phyloP scores from a whole-genome alignment of 768 basidiomycete genomes.

The Pholiota microspora region DNA sequence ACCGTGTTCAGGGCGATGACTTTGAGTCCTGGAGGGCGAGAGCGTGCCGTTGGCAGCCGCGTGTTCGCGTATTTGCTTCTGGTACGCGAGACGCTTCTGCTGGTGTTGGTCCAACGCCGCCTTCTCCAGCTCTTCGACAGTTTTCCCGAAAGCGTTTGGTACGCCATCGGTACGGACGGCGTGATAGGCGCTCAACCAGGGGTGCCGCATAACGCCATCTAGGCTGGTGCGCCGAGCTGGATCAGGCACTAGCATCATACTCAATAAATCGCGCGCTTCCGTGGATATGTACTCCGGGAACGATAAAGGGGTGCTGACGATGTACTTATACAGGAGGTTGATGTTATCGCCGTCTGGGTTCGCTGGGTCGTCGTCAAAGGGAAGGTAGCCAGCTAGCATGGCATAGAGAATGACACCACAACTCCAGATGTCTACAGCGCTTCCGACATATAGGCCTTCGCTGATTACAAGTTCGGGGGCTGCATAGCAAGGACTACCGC shows the following conservation, averaged over 20 bases:
- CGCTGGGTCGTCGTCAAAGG: constrained; percentile 97
- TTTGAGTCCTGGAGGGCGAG: constrained; percentile 44
- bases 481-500: constrained; percentile 97
- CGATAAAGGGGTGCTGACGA: constrained; percentile 95
- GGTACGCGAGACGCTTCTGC: constrained; percentile 24
- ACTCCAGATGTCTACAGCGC: constrained; percentile 97
- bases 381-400: constrained; percentile 97
- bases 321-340: constrained; percentile 97
- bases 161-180: constrained; percentile 48
- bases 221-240: constrained; percentile 79
- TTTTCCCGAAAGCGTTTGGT: constrained; percentile 21
- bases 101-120: constrained; percentile 26
- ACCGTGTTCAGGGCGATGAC: constrained; percentile 51
- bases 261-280: constrained; percentile 79
- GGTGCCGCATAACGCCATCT: constrained; percentile 78
- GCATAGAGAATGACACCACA: constrained; percentile 96
- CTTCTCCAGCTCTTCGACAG: constrained; percentile 23
- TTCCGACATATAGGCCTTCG: constrained; percentile 95
- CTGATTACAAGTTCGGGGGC: constrained; percentile 98
- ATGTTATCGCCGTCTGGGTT: constrained; percentile 99
- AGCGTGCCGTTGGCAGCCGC: constrained; percentile 26
- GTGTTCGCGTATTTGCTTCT: constrained; percentile 62
- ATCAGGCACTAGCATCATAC: constrained; percentile 94
- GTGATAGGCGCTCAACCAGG: constrained; percentile 80
- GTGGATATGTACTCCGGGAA: constrained; percentile 95